phyloP scores from a whole-genome alignment of 2,329 filamentous ascomycete genomes.

The Cordyceps tenuipes region DNA sequence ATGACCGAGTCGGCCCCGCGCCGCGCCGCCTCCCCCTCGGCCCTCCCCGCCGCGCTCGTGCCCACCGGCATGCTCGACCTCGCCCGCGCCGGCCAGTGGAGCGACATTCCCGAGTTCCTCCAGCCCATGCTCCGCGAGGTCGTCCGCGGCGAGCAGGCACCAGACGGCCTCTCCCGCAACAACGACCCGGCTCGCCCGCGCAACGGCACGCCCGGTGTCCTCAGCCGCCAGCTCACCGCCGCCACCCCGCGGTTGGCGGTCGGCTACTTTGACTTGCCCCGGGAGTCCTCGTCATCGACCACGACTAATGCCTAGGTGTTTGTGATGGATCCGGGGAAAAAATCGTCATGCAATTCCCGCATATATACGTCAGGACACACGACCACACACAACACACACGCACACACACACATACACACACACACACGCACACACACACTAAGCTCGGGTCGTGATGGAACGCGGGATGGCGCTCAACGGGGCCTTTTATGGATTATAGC shows the following conservation, averaged over 20 bases:
- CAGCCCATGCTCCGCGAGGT: conserved; percentile 43
- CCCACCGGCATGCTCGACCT: conserved; percentile 45
- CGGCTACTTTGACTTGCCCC: too few species aligned
- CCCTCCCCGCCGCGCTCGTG: conserved; percentile 32
- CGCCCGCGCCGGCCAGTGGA: conserved; percentile 49
- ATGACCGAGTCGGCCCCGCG: conserved; percentile 22
- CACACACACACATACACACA: too few species aligned
- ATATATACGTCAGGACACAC: neutral
- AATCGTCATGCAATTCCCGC: too few species aligned
- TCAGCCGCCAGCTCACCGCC: conserved; percentile 13
- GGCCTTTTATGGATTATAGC: neutral
- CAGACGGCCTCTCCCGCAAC: conserved; percentile 7
- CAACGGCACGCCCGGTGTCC: conserved; percentile 11
- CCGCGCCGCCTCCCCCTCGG: conserved; percentile 17
- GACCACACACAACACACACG: too few species aligned
- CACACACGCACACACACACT: too few species aligned
- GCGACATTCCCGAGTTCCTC: conserved; percentile 48
- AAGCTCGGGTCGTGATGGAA: neutral
- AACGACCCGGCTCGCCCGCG: conserved; percentile 4
- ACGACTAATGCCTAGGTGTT: too few species aligned
- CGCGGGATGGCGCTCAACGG: neutral
- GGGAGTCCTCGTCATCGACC: too few species aligned
- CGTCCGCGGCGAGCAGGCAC: conserved; percentile 30
- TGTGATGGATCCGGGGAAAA: too few species aligned
- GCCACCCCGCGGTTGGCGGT: conserved; percentile 3